phyloP scores from a whole-genome alignment of 345 rosid species.

The Abelmoschus esculentus region DNA sequence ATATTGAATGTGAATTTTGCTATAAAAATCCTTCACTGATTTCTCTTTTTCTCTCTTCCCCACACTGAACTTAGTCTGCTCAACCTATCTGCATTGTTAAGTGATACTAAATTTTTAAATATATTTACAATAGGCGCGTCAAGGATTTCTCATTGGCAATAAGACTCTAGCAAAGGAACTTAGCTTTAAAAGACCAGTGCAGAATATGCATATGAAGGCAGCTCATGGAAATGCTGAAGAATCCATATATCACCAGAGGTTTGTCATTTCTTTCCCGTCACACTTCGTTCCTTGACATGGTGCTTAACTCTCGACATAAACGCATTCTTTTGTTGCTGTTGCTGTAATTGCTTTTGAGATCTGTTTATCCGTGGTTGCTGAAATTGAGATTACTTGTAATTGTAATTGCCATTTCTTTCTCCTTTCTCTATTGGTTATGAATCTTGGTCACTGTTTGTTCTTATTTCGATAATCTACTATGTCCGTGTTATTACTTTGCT shows the following conservation, averaged over 20 bases:
- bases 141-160: constrained; percentile 80
- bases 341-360: neutral
- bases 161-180: constrained; percentile 88
- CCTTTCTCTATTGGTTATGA: neutral
- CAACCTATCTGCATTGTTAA: neutral
- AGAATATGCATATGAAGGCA: constrained; percentile 89
- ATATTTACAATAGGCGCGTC: constrained; percentile 55
- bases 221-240: constrained; percentile 96
- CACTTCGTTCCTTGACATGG: neutral
- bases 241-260: constrained; percentile 88
- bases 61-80: neutral
- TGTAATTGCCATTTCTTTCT: neutral
- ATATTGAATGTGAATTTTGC: neutral
- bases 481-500: neutral
- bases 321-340: neutral
- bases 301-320: neutral
- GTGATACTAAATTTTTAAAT: neutral
- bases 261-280: constrained; percentile 24
- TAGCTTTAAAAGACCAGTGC: constrained; percentile 81
- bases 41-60: neutral
- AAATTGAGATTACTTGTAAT: neutral
- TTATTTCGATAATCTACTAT: neutral
- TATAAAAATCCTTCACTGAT: neutral
- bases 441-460: neutral
- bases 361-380: neutral